Conservation (phyloP, 371 early-diverging fungal species). For the Mortierella sp. region DNA sequence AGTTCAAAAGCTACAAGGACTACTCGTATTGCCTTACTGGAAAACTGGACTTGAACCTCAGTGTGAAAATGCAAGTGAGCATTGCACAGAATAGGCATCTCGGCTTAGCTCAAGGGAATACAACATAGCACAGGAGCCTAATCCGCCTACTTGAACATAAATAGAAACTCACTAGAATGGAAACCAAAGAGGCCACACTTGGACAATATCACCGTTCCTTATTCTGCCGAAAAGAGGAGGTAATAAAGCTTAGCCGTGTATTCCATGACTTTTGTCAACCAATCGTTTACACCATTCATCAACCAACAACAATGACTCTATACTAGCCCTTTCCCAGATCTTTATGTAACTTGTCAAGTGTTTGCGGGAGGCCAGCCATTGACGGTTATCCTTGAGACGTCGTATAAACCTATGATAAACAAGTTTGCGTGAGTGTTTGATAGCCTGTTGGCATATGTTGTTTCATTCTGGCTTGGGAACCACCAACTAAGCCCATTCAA, state of each 20-base stretch:
- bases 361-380: constrained; percentile 85
- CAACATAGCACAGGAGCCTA: neutral
- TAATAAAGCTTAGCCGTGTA: constrained; percentile 2
- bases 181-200: constrained; percentile 52
- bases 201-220: constrained; percentile 41
- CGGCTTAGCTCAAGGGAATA: neutral
- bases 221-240: constrained; percentile 59
- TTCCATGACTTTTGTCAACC: neutral
- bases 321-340: constrained; percentile 66
- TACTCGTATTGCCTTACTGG: constrained; percentile 80
- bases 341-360: constrained; percentile 81
- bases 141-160: neutral
- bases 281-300: neutral
- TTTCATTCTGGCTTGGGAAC: constrained; percentile 1
- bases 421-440: constrained; percentile 62
- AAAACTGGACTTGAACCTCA: constrained; percentile 73
- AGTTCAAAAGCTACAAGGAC: constrained; percentile 63
- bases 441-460: neutral
- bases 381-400: constrained; percentile 77
- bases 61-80: constrained; percentile 74
- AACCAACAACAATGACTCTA: neutral
- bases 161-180: constrained; percentile 37
- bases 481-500: neutral
- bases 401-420: constrained; percentile 70
- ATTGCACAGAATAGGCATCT: neutral